Base-by-base conservation (phyloP, 768 basidiomycete species). In the Tylopilus sp. region DNA sequence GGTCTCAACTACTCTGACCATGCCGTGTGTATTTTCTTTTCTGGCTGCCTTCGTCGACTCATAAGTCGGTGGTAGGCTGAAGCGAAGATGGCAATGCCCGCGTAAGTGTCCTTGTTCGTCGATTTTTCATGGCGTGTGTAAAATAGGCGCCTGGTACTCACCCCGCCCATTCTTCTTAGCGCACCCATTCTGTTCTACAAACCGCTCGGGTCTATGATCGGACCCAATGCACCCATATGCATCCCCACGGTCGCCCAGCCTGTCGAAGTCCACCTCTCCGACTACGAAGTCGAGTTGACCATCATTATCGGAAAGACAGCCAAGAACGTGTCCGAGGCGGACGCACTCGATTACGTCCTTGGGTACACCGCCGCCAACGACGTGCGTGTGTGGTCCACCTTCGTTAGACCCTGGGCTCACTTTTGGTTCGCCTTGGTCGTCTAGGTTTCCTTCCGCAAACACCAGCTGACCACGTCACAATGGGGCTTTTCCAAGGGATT, bases 401-500 rank as follows among this genome's bases (percentile, higher is more conserved):
- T 20, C n/a, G 36, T 25, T n/a, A 20, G 8, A 47, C 15, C 7
- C 15, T 33, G 12, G 3, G 2, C 15, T 31, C n/a, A 0, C n/a
- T n/a, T n/a, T n/a, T n/a, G n/a, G n/a, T n/a, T n/a, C n/a, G n/a
- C 17, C 17, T 33, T 23, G 39, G 18, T 5, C 13, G 21, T 52
- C 3, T 50, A 65, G 64, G 78, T 88, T 3, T 91, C 90, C 5
- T 91, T 92, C 79, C 80, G 92, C 38, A 82, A 85, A 56, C 84
- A 86, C 59, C 92, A 94, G 65, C 72, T 88, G 70, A 80, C 81
- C 4, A 83, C 85, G 10, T 85, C 86, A 1, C 92, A 95, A 59
- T 95, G 92, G 91, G 75, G 79, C 26, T 93, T 91, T 69, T 91
- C 89, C 23, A 95, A 95, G 68, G 78, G 85, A 38, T 95, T 91